Conservation (phyloP, 495 filamentous ascomycete species). For the Saxophila tyrrhenica region DNA sequence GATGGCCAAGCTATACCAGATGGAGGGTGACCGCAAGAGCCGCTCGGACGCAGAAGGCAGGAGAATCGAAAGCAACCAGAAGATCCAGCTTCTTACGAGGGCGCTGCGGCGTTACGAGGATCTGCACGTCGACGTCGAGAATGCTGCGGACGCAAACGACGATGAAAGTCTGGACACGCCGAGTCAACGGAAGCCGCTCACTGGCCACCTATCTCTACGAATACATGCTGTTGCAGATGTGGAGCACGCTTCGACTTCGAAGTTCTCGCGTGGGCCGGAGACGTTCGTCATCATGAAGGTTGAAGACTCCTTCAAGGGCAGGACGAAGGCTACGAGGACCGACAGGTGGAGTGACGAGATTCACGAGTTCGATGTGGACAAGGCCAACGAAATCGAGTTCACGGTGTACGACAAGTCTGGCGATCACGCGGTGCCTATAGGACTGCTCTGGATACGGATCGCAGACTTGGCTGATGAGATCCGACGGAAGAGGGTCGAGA, state of each 20-base stretch:
- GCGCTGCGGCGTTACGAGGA: constrained; percentile 95
- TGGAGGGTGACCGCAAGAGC: constrained; percentile 96
- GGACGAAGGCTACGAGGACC: constrained; percentile 75
- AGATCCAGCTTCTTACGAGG: constrained; percentile 91
- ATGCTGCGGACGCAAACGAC: constrained; percentile 62
- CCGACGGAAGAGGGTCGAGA: constrained; percentile 92
- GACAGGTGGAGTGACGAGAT: constrained; percentile 87
- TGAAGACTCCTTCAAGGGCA: constrained; percentile 78
- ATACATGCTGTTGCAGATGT: constrained; percentile 86
- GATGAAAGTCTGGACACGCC: constrained; percentile 96
- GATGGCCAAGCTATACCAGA: constrained; percentile 95
- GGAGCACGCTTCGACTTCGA: constrained; percentile 77
- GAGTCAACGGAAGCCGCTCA: constrained; percentile 86
- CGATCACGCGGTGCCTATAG: constrained; percentile 84
- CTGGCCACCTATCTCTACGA: constrained; percentile 74
- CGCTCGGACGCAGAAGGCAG: constrained; percentile 80
- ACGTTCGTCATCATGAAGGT: constrained; percentile 94
- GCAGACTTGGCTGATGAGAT: constrained; percentile 97
- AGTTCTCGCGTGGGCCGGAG: constrained; percentile 83
- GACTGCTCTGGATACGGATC: constrained; percentile 90
- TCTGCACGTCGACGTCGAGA: constrained; percentile 90
- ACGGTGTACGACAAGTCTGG: constrained; percentile 92
- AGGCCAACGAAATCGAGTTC: constrained; percentile 95
- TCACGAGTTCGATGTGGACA: constrained; percentile 86
- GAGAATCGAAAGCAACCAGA: constrained; percentile 89